phyloP scores from a whole-genome alignment of 805 yeast species.

The Candida wancherniae region DNA sequence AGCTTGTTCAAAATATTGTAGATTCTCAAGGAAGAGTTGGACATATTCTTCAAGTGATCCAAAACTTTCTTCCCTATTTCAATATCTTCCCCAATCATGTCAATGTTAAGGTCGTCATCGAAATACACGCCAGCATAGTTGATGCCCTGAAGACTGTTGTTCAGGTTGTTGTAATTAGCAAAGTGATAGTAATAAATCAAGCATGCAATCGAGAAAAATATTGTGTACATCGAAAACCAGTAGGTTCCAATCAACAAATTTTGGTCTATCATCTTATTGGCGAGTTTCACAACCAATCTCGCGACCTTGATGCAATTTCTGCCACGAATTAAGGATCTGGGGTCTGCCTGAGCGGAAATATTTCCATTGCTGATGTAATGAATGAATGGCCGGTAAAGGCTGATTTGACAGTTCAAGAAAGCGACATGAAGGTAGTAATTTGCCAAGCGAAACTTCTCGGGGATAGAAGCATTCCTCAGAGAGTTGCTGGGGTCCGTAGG shows the following conservation, averaged over 20 bases:
- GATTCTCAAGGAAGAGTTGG: slow-evolving; percentile 76
- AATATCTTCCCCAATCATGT: slow-evolving; percentile 66
- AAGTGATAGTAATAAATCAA: slow-evolving; percentile 72
- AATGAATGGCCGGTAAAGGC: slow-evolving; percentile 82
- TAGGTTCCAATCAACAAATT: slow-evolving; percentile 76
- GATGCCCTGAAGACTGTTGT: slow-evolving; percentile 23
- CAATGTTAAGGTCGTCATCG: slow-evolving; percentile 42
- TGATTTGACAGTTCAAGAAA: slow-evolving; percentile 71
- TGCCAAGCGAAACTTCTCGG: slow-evolving; percentile 62
- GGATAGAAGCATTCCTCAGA: slow-evolving; percentile 21
- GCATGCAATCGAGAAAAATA: slow-evolving; percentile 85
- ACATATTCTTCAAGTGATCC: slow-evolving; percentile 63
- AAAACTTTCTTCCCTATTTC: slow-evolving; percentile 75
- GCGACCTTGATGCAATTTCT: slow-evolving; percentile 82
- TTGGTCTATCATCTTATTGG: slow-evolving; percentile 72
- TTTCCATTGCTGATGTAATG: slow-evolving; percentile 67
- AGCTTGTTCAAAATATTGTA: slow-evolving; percentile 74
- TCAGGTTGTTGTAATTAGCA: slow-evolving; percentile 30
- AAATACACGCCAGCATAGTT: slow-evolving; percentile 43
- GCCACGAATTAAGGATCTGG: slow-evolving; percentile 67
- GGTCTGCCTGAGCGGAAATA: slow-evolving; percentile 36
- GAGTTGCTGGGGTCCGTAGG: slow-evolving; percentile 58
- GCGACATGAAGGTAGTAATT: slow-evolving; percentile 69
- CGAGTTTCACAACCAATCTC: slow-evolving; percentile 71
- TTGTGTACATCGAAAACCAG: slow-evolving; percentile 88